Conservation (phyloP, 352 stramenopile genomes). For the Albugo candida region DNA sequence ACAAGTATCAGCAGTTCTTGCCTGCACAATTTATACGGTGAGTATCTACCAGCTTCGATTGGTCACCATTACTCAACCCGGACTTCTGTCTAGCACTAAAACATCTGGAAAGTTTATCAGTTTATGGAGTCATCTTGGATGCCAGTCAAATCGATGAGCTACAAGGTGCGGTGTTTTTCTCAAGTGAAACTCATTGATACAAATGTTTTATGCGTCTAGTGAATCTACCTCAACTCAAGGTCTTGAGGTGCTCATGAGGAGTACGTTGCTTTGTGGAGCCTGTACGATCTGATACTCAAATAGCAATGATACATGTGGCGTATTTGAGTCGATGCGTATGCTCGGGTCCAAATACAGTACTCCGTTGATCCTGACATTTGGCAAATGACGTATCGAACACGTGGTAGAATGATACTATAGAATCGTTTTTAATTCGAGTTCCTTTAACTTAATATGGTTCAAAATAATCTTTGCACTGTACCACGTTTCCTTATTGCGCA, state of each 20-base stretch:
- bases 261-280: neutral
- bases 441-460: no score
- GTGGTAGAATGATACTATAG: no score
- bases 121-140: constrained; percentile 31
- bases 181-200: neutral
- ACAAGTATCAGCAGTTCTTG: constrained; percentile 43
- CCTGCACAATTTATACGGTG: constrained; percentile 50
- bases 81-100: constrained; percentile 19
- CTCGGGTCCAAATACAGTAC: no score
- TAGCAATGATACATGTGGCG: no score
- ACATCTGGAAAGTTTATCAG: constrained; percentile 26
- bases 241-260: no score
- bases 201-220: constrained; percentile 9
- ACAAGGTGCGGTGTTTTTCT: constrained; percentile 15
- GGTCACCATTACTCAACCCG: neutral
- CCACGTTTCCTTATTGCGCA: no score
- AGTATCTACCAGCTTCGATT: constrained; percentile 1
- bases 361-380: no score
- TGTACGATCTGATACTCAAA: no score
- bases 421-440: no score
- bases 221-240: constrained; percentile 16
- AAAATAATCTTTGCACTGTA: no score
- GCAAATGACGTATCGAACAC: no score
- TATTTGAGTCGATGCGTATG: no score
- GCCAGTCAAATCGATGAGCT: constrained; percentile 29